These are phyloP conservation scores for Lactarius sanguifluus DNA, from an alignment of 768 basidiomycete genomes.

Conservation along the genomic window DNA sequence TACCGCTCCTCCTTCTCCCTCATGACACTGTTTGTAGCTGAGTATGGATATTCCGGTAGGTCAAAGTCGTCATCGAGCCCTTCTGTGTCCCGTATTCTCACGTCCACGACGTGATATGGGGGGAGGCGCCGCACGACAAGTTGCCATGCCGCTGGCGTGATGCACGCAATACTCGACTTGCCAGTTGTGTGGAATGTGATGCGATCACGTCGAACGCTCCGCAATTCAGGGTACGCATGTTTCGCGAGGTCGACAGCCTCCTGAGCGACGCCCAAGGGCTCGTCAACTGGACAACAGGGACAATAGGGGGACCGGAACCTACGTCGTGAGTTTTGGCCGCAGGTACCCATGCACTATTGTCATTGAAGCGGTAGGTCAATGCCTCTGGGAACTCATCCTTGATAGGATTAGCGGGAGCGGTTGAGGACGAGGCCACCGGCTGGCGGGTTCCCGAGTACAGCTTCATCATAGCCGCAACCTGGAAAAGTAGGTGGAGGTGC, in stretches of 20 bases:
- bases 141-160: conserved; percentile 28
- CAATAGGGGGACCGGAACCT: not conserved
- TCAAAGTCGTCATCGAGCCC: conserved; percentile 12
- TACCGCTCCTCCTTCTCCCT: conserved; percentile 19
- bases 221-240: conserved; percentile 22
- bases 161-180: conserved; percentile 27
- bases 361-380: conserved; percentile 27
- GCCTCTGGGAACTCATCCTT: conserved; percentile 25
- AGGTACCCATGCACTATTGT: conserved; percentile 26
- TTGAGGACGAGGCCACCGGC: conserved; percentile 5
- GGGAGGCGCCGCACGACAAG: conserved; percentile 25
- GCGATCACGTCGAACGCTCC: conserved; percentile 20
- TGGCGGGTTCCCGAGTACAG: conserved; percentile 14
- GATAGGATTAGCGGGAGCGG: not conserved
- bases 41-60: conserved; percentile 18
- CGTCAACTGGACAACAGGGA: not conserved
- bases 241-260: conserved; percentile 26
- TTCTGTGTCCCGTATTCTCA: conserved; percentile 22
- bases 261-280: not conserved
- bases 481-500: conserved; percentile 9
- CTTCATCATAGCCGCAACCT: conserved; percentile 22
- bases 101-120: conserved; percentile 26
- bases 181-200: conserved; percentile 27
- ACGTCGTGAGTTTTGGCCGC: conserved; percentile 19
- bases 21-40: not conserved